These are phyloP conservation scores for Neofusicoccum cordaticola DNA, from an alignment of 2,329 filamentous ascomycete genomes.

Conservation along the genomic window DNA sequence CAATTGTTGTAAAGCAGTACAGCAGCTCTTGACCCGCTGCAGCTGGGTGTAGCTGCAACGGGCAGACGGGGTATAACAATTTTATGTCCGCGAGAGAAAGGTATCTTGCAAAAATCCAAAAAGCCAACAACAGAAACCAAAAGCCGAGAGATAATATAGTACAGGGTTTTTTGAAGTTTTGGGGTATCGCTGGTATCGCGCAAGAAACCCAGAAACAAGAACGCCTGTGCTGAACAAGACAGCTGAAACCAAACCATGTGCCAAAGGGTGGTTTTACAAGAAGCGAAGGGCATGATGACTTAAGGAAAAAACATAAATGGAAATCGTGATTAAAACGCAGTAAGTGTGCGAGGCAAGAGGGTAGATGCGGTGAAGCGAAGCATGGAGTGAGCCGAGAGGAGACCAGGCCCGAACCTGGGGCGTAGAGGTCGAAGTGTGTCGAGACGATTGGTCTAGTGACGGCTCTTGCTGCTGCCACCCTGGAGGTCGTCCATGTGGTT, in stretches of 20 bases:
- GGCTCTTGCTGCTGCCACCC: neutral
- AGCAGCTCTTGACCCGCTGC: constrained; percentile 6
- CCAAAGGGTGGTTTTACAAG: neutral
- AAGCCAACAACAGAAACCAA: neutral
- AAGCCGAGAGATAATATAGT: constrained; percentile 1
- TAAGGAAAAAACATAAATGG: neutral
- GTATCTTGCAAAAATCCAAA: neutral
- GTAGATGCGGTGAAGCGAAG: neutral
- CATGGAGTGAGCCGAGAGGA: neutral
- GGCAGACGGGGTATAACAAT: constrained; percentile 31
- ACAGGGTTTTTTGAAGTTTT: constrained; percentile 13
- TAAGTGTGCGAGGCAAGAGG: neutral
- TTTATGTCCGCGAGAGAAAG: constrained; percentile 18
- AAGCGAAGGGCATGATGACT: constrained; percentile 4
- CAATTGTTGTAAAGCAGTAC: constrained; percentile 13
- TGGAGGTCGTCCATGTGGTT: constrained; percentile 66
- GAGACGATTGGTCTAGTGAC: neutral
- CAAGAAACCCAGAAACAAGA: constrained; percentile 8
- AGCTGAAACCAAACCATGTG: neutral
- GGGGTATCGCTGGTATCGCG: constrained; percentile 14
- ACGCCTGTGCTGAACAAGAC: constrained; percentile 9
- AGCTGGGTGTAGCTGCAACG: neutral
- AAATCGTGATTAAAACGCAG: constrained; percentile 10
- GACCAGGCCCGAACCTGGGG: neutral
- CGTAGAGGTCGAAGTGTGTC: neutral